phyloP scores from a whole-genome alignment of 2,329 filamentous ascomycete species.

The Pyrenophora graminea region DNA sequence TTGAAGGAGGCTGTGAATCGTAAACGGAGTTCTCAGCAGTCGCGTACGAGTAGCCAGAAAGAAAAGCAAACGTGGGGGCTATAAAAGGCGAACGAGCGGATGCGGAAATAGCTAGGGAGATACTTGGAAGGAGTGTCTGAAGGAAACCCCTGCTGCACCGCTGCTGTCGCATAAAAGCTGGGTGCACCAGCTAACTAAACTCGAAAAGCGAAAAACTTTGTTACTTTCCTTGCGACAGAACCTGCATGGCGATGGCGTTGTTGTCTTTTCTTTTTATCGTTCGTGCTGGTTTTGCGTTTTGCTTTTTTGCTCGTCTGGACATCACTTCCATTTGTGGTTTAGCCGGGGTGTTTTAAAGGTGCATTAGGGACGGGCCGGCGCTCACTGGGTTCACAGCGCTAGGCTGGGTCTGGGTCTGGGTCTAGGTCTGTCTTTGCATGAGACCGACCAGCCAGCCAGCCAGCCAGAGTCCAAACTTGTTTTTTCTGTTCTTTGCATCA shows the following conservation, averaged over 20 bases:
- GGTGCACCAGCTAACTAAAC: background rate
- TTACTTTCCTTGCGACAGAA: slow-evolving; percentile 7
- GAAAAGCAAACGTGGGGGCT: slow-evolving; percentile 20
- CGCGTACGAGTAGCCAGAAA: slow-evolving; percentile 25
- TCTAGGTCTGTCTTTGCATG: too few relatives aligned
- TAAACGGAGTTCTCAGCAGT: slow-evolving; percentile 25
- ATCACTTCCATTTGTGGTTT: slow-evolving; percentile 2
- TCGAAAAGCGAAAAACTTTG: too few relatives aligned
- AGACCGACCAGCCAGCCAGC: too few relatives aligned
- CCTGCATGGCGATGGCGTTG: slow-evolving; percentile 14
- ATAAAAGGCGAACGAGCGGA: background rate
- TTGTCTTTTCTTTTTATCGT: background rate
- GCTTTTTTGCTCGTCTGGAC: background rate
- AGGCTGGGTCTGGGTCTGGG: too few relatives aligned
- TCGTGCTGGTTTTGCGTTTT: too few relatives aligned
- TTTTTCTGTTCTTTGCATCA: too few relatives aligned
- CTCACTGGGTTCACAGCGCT: too few relatives aligned
- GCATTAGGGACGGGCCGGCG: background rate
- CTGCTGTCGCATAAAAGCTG: background rate
- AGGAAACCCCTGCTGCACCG: background rate
- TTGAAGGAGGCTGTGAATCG: slow-evolving; percentile 70
- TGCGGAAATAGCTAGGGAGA: background rate
- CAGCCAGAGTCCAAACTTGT: too few relatives aligned
- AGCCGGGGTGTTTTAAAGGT: slow-evolving; percentile 1
- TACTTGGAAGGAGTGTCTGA: background rate